Base-by-base conservation (phyloP, 495 filamentous ascomycete genomes). In the Hyaloscypha bicolor region DNA sequence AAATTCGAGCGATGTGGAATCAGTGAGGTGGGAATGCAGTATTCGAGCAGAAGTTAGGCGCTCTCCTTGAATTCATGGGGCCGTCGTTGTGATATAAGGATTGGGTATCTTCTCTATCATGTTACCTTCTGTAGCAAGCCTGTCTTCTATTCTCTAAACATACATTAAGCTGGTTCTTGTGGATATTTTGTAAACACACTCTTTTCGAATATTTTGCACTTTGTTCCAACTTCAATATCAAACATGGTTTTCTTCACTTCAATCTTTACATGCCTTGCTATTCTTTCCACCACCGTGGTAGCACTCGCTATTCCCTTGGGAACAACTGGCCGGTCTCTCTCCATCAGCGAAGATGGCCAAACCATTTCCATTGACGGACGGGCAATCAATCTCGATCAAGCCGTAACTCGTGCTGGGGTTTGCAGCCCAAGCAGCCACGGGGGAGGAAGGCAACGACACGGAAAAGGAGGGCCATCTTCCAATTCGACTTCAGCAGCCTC, bases 331-430 rank as follows among this genome's bases (percentile, higher is more conserved):
- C 52, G 16, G 30, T 58, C 66, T 33, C 25, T 64, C 12, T 45
- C 66, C 4, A 55, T 69, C 39, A 60, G 62, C 39, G 25, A 45
- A 35, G 67, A 65, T 55, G 62, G 67, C 25, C 22, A 55, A 45
- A 42, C 21, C 14, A 52, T 53, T 42, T 55, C 63, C 31, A 65
- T 64, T 64, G 65, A 60, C 60, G 33, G 42, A 31, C 56, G 60
- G 30, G 39, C 56, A 16, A 55, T 62, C 33, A 32, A 48, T 11
- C 42, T 71, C 11, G 21, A 3, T 25, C 32, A 61, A 55, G 58
- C 22, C 3, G 37, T 67, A 19, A n/a, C 8, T n/a, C n/a, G 2
- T 19, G 6, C 11, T 22, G n/a, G 21, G 3, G 45, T 16, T 11
- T 64, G 53, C 61, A 37, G 11, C 5, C 12, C 14, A 9, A 63